Conservation (phyloP, 2,329 filamentous ascomycete species). For the Penicillium nordicum region DNA sequence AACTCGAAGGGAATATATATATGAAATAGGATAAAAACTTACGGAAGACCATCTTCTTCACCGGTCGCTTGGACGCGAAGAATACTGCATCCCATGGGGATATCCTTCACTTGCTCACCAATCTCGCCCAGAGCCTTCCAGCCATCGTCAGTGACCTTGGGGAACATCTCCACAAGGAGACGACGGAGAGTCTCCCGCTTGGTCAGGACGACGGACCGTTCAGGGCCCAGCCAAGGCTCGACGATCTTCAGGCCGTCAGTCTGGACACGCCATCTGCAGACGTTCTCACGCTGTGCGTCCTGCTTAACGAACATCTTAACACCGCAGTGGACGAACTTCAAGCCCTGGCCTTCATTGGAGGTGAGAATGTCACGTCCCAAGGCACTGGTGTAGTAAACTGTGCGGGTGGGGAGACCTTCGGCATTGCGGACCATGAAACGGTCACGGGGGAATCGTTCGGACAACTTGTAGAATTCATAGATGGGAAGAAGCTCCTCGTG, state of each 20-base stretch:
- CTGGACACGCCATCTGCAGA: conserved; percentile 94
- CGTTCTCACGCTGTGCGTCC: conserved; percentile 78
- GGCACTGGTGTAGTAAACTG: conserved; percentile 91
- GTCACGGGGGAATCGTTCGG: conserved; percentile 77
- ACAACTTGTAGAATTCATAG: conserved; percentile 79
- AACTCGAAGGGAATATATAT: not conserved
- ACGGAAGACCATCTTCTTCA: conserved; percentile 55
- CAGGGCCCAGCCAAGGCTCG: conserved; percentile 80
- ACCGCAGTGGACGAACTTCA: conserved; percentile 94
- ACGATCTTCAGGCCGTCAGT: conserved; percentile 88
- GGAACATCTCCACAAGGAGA: conserved; percentile 94
- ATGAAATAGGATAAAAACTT: conserved; percentile 18
- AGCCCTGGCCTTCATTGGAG: conserved; percentile 82
- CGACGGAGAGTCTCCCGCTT: conserved; percentile 76
- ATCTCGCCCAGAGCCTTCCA: conserved; percentile 82
- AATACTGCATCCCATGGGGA: conserved; percentile 89
- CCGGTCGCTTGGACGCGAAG: conserved; percentile 75
- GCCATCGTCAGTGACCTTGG: conserved; percentile 71
- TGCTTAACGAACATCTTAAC: conserved; percentile 99
- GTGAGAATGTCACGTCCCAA: conserved; percentile 80
- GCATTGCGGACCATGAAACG: conserved; percentile 97
- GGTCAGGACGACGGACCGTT: conserved; percentile 69
- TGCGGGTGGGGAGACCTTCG: conserved; percentile 80
- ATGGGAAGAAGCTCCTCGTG: conserved; percentile 76
- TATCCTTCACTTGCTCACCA: conserved; percentile 72